Evolutionary conservation across 768 basidiomycete species (phyloP), one percentile per base, ranked within the genome.

Genomic region (Mycena chlorophos): DNA sequence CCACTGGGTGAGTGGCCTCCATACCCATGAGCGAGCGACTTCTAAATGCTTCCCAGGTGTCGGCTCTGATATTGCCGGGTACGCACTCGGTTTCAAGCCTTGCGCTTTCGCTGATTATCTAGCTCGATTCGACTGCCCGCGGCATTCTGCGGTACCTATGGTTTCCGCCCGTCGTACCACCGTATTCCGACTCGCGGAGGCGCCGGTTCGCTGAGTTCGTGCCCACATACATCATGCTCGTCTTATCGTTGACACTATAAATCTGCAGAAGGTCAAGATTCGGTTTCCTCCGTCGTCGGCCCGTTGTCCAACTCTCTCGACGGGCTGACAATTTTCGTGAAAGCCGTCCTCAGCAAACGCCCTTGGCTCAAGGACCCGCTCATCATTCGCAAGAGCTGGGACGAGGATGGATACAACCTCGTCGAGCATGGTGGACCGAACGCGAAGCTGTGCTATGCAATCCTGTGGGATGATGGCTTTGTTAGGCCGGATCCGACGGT

Each of bases 1-100:
- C 73, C 76, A 0, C 63, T 80, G 12, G 78, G 78, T 74, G 64
- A 13, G 65, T 30, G n/a, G 12, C 20, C 51, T 17, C 28, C 48
- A 49, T 16, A 14, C 28, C 51, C 40, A 14, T 14, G 6, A 53
- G 17, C 58, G 17, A 47, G n/a, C n/a, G 22, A 30, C 20, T 27
- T 67, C 10, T n/a, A n/a, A n/a, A 59, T 43, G 46, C 62, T 25
- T 43, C 69, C 75, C 66, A 60, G 51, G 91, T 25, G 80, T 91
- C 12, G 91, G 91, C 39, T 87, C 91, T 23, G 91, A 93, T 66
- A 82, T 92, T 55, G 88, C 87, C 63, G 88, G 89, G 88, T 88
- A 65, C 64, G 64, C 52, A 4, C 40, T 22, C 5, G 8, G 22
- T 19, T 20, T 42, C 8, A 12, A 42, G n/a, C 13, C 40, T 16